Evolutionary conservation across 140 eudicot genomes (phyloP), one percentile per base, ranked within the genome.

Genomic region (Senecio squalidus): DNA sequence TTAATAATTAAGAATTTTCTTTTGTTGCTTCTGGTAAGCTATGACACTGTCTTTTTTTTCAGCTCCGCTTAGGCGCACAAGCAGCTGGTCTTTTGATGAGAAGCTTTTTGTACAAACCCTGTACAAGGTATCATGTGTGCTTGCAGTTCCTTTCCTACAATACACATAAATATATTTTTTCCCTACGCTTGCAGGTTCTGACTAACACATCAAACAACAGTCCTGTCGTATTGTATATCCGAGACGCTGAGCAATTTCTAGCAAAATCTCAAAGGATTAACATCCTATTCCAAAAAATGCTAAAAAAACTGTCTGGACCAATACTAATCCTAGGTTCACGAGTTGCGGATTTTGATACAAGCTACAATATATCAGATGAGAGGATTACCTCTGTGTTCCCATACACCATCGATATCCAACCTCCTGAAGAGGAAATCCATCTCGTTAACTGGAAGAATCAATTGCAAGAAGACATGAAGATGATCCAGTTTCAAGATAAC

Each of bases 401-500:
- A 3, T 91, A 91, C 67, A 91, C 77, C 49, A 81, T 91, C 40
- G 96, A 83, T 56, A 86, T 91, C 38, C 81, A 72, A 69, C 92
- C 96, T 24, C 98, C 98, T 0, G 94, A 83, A 66, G 94, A 91
- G 20, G 94, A 78, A 74, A 75, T 76, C 40, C 86, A 73, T 45
- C 81, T 86, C 39, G 92, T 81, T 11, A 86, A 76, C 64, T 86
- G 98, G 98, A 86, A 83, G 67, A 68, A 82, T 60, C 96, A 78
- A 64, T 78, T 91, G 64, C 94, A 86, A 79, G 88, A 91, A 67
- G 98, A 86, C 69, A 91, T 91, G 98, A 86, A 79, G 78, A 86
- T 83, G 98, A 91, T 91, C 24, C 94, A 83, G 66, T 80, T 69
- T 67, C 88, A 91, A 60, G 98, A 91, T 60, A 91, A 77, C 50